Conservation (phyloP, 2,329 filamentous ascomycete genomes). For the Sclerotinia trifoliorum region DNA sequence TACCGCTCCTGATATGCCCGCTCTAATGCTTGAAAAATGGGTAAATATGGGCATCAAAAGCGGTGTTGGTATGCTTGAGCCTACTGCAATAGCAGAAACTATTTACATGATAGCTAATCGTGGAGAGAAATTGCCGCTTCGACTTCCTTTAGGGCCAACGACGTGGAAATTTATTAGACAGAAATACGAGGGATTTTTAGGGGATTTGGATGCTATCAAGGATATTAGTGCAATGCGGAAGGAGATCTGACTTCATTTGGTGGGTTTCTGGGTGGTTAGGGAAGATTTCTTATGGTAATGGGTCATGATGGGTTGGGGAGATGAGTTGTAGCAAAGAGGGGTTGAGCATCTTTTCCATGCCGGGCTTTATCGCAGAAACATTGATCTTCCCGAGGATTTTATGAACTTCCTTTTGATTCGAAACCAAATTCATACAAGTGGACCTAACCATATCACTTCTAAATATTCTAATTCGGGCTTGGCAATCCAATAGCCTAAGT, state of each 20-base stretch:
- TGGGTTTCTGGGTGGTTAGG: background rate
- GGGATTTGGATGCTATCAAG: slow-evolving; percentile 29
- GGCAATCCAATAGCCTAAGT: background rate
- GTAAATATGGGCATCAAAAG: slow-evolving; percentile 29
- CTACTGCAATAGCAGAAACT: slow-evolving; percentile 30
- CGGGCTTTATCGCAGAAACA: background rate
- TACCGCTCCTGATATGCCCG: slow-evolving; percentile 38
- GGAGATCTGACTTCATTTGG: background rate
- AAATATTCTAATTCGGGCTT: background rate
- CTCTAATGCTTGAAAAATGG: slow-evolving; percentile 35
- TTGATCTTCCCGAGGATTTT: background rate
- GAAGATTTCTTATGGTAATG: background rate
- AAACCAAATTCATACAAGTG: no score
- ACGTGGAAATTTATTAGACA: slow-evolving; percentile 33
- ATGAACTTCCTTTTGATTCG: background rate
- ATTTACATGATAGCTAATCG: slow-evolving; percentile 32
- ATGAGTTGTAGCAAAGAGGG: background rate
- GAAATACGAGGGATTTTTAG: slow-evolving; percentile 29
- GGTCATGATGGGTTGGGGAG: background rate
- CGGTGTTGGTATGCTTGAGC: slow-evolving; percentile 30
- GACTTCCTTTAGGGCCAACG: slow-evolving; percentile 31
- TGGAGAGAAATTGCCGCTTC: slow-evolving; percentile 33
- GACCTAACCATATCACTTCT: no score
- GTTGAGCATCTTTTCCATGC: background rate
- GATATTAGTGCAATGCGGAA: slow-evolving; percentile 25